Base-by-base conservation (phyloP, 108 stramenopile genomes). In the Fragilaria crotonensis region DNA sequence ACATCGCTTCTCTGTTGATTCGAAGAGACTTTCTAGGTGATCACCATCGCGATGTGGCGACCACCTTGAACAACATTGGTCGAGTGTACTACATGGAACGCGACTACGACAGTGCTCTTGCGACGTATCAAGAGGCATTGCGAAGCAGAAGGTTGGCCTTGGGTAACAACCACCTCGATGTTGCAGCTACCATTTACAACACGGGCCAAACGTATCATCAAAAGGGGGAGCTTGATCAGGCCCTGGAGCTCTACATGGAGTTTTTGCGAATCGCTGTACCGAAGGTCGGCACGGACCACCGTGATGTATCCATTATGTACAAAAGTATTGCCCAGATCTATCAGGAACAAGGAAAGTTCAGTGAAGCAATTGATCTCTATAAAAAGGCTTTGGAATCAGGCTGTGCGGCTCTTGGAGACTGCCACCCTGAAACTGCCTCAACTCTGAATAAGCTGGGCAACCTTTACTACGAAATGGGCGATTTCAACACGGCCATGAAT, bases 391-490 rank as follows among this genome's bases (percentile, higher is more conserved):
- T 85, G 20, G 52, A 23, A 17, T 65, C 52, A 2, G 68, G 65
- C 11, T 75, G 69, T 31, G 44, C 71, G 28, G 72, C 84, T 17
- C 55, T 81, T 27, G 77, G 77, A 2, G 36, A 55, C n/a, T 27
- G 62, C 52, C 78, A 79, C 60, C 68, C 79, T 4, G 80, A 85
- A 57, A 76, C 76, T 29, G 84, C 84, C 2, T 74, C 73, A 9
- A 76, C 73, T 7, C 63, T 81, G 0, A 85, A 85, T 59, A 80
- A 79, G 58, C 66, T 85, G 61, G 84, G 84, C 21, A 85, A 85
- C 36, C 56, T 81, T 22, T 64, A 78, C 48, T 85, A 81, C 62
- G 84, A 85, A 33, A 55, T 44, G 4, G 72, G 75, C 7, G 71
- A 79, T 30, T 81, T 81, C 54, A 69, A 73, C 30, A 30, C 45